These are phyloP conservation scores for Jamesozyma lodderae DNA, from an alignment of 805 yeast genomes.

Conservation along the genomic window DNA sequence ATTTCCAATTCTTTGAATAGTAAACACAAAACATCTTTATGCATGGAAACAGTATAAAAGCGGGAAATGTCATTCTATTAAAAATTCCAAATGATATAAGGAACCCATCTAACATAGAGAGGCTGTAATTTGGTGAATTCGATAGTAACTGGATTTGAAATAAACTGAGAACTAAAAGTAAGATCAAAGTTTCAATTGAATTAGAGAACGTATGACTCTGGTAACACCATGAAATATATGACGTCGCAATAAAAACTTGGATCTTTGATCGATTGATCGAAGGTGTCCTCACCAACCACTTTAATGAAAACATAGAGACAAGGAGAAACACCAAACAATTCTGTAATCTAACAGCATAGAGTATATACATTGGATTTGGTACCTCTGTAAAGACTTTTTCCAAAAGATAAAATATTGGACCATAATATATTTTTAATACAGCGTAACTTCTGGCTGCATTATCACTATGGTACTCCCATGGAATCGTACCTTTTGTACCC, in stretches of 20 bases:
- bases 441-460: slow-evolving; percentile 54
- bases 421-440: slow-evolving; percentile 59
- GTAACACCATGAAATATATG: slow-evolving; percentile 66
- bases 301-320: neutral
- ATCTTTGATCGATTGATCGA: neutral
- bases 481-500: slow-evolving; percentile 30
- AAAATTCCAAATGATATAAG: slow-evolving; percentile 61
- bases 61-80: slow-evolving; percentile 77
- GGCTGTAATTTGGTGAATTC: slow-evolving; percentile 3
- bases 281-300: neutral
- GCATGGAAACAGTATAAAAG: slow-evolving; percentile 62
- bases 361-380: slow-evolving; percentile 39
- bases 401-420: slow-evolving; percentile 46
- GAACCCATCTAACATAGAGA: slow-evolving; percentile 34
- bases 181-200: slow-evolving; percentile 54
- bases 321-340: slow-evolving; percentile 28
- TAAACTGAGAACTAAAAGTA: slow-evolving; percentile 36
- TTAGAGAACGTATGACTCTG: slow-evolving; percentile 91
- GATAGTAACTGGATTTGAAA: slow-evolving; percentile 25
- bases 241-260: slow-evolving; percentile 35
- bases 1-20: slow-evolving; percentile 31
- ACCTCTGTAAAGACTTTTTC: slow-evolving; percentile 1
- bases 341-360: slow-evolving; percentile 47
- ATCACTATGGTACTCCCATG: slow-evolving; percentile 73
- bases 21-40: slow-evolving; percentile 36